Evolutionary conservation across 1,139 yeast genomes (phyloP).

Genomic region (Kodamaea sp.): DNA sequence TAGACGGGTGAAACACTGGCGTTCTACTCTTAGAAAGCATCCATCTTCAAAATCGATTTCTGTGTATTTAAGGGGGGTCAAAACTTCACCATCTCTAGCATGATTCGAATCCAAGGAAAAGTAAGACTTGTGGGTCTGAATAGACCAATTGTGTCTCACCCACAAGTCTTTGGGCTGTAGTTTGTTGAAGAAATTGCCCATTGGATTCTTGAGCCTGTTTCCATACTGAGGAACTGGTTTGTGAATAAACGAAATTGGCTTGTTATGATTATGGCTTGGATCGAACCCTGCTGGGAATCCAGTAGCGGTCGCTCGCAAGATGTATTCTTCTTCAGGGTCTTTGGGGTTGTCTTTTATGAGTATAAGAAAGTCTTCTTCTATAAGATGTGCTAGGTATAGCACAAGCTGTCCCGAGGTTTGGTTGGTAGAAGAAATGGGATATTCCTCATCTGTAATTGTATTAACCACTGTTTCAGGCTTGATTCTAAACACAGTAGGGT

Average conservation of each 20-base stretch:
- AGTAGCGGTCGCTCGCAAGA: slow-evolving; percentile 34
- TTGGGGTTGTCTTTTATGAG: slow-evolving; percentile 38
- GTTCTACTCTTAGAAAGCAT: slow-evolving; percentile 41
- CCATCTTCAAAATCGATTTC: slow-evolving; percentile 41
- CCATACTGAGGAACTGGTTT: slow-evolving; percentile 45
- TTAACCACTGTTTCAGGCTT: slow-evolving; percentile 22
- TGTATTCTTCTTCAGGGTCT: slow-evolving; percentile 36
- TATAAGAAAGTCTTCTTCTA: slow-evolving; percentile 44
- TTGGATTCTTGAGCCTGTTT: slow-evolving; percentile 32
- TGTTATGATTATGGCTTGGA: slow-evolving; percentile 33
- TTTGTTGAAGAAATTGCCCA: slow-evolving; percentile 42
- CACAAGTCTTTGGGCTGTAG: slow-evolving; percentile 39
- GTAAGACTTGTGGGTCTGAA: slow-evolving; percentile 36
- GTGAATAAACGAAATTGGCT: slow-evolving; percentile 42
- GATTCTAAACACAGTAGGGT: slow-evolving; percentile 34
- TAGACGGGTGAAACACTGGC: slow-evolving; percentile 42
- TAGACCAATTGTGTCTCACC: slow-evolving; percentile 44
- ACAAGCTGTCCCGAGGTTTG: slow-evolving; percentile 24
- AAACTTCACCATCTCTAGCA: slow-evolving; percentile 32
- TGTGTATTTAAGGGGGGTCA: slow-evolving; percentile 21
- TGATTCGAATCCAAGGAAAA: slow-evolving; percentile 35
- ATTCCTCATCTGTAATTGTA: slow-evolving; percentile 27
- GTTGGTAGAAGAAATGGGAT: slow-evolving; percentile 24
- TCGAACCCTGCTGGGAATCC: slow-evolving; percentile 49
- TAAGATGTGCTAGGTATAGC: slow-evolving; percentile 26